Evolutionary conservation across 805 yeast species (phyloP).

Genomic region (Lipomyces japonicus): DNA sequence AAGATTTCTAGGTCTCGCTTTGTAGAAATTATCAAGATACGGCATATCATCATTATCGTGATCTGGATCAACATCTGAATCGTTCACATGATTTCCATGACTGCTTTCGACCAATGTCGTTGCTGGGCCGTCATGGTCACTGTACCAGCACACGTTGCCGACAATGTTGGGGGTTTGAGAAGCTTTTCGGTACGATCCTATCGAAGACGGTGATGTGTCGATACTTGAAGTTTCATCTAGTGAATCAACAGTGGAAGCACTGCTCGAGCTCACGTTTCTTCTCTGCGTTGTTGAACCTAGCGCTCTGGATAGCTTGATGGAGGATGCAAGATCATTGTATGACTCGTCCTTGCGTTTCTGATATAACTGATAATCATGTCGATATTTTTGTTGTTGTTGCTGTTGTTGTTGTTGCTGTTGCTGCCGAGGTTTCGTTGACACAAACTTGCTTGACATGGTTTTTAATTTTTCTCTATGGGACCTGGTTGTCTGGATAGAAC

Average conservation of each 20-base stretch:
- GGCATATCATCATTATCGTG: background rate
- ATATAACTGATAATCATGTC: background rate
- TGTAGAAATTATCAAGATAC: background rate
- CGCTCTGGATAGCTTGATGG: background rate
- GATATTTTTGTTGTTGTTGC: background rate
- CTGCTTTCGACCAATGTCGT: background rate
- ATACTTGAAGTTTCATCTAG: background rate
- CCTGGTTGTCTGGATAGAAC: background rate
- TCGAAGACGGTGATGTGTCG: background rate
- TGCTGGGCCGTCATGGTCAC: constrained; percentile 3
- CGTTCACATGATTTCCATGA: background rate
- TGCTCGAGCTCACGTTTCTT: background rate
- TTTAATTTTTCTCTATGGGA: background rate
- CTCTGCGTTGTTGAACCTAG: background rate
- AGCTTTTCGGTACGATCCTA: background rate
- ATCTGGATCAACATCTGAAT: background rate
- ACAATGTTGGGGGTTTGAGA: constrained; percentile 9
- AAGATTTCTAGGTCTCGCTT: background rate
- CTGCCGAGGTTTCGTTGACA: background rate
- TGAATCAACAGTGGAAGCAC: background rate
- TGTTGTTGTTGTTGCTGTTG: background rate
- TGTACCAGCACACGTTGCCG: constrained; percentile 7
- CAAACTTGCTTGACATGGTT: background rate
- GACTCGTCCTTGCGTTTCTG: background rate
- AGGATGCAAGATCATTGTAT: background rate